A percentile compares a stretch with the other conserved stretches of the same genome.
Conservation (phyloP, 1,284 basidiomycete genomes). For the Hypsizygus ulmarius region DNA sequence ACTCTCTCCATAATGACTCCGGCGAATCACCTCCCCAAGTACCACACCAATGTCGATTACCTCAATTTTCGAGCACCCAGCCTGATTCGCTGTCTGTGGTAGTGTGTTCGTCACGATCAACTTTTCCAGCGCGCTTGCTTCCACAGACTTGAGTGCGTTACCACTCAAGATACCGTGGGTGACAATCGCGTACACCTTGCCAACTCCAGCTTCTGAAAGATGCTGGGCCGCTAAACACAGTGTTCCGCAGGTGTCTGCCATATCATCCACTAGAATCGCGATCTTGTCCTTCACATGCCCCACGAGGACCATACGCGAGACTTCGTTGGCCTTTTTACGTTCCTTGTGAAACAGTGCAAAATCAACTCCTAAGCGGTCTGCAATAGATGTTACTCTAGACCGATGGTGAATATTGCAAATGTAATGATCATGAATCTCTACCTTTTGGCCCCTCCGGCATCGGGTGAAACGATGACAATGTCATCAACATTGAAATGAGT, state of each 20-base stretch:
- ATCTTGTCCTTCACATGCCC: slow-evolving; percentile 92
- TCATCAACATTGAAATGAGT: slow-evolving; percentile 87
- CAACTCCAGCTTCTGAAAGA: slow-evolving; percentile 88
- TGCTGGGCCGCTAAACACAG: slow-evolving; percentile 91
- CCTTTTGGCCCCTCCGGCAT: slow-evolving; percentile 99
- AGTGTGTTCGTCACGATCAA: slow-evolving; percentile 98
- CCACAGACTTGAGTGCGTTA: slow-evolving; percentile 75
- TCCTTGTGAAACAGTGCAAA: slow-evolving; percentile 99
- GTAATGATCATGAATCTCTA: slow-evolving; percentile 33
- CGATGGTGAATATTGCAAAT: slow-evolving; percentile 20
- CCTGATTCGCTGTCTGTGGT: slow-evolving; percentile 82
- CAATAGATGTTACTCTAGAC: slow-evolving; percentile 91
- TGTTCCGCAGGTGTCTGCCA: slow-evolving; percentile 99
- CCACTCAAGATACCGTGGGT: slow-evolving; percentile 97
- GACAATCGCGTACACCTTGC: slow-evolving; percentile 87
- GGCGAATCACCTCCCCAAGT: slow-evolving; percentile 93
- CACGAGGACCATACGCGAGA: slow-evolving; percentile 98
- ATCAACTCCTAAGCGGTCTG: slow-evolving; percentile 94
- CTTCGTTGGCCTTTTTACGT: slow-evolving; percentile 98
- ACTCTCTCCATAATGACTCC: slow-evolving; percentile 86
- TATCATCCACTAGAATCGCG: slow-evolving; percentile 99
- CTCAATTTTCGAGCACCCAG: slow-evolving; percentile 83
- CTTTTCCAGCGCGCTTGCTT: slow-evolving; percentile 83
- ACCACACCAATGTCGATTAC: slow-evolving; percentile 95
- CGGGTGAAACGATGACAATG: slow-evolving; percentile 96